These are phyloP conservation scores for Puccinellia tenuiflora DNA, from an alignment of 176 grass and related monocot species.

Conservation along the genomic window DNA sequence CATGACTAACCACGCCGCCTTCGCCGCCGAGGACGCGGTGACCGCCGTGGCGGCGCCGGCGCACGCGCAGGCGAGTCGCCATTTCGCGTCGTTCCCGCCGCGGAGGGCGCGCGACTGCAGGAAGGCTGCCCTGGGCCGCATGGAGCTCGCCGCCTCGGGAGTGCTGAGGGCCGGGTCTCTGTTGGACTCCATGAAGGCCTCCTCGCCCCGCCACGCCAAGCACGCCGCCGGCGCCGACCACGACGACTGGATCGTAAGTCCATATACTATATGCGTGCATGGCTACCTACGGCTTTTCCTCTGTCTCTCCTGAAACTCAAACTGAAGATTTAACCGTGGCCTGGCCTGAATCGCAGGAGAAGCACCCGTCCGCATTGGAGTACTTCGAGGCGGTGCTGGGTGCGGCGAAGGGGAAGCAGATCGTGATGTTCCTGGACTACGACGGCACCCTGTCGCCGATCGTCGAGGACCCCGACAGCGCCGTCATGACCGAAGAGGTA, in stretches of 20 bases:
- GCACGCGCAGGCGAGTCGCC: slow-evolving; percentile 2
- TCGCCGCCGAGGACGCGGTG: slow-evolving; percentile 35
- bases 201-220: slow-evolving; percentile 52
- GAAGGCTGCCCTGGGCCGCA: slow-evolving; percentile 13
- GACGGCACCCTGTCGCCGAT: slow-evolving; percentile 94
- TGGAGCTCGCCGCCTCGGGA: slow-evolving; percentile 24
- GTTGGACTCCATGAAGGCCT: slow-evolving; percentile 59
- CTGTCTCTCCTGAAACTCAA: background rate
- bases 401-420: slow-evolving; percentile 53
- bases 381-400: slow-evolving; percentile 45
- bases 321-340: background rate
- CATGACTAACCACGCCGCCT: slow-evolving; percentile 57
- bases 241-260: slow-evolving; percentile 51
- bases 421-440: slow-evolving; percentile 93
- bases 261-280: background rate
- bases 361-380: slow-evolving; percentile 71
- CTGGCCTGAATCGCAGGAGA: slow-evolving; percentile 31
- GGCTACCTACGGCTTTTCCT: background rate
- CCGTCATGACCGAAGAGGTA: slow-evolving; percentile 63
- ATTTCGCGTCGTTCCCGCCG: slow-evolving; percentile 22
- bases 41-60: slow-evolving; percentile 11
- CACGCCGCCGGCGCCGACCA: slow-evolving; percentile 12
- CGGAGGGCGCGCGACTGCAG: slow-evolving; percentile 13
- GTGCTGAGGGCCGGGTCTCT: slow-evolving; percentile 1
- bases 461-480: slow-evolving; percentile 70